phyloP scores from a whole-genome alignment of 257 asterid genomes.

The Cordia subcordata region DNA sequence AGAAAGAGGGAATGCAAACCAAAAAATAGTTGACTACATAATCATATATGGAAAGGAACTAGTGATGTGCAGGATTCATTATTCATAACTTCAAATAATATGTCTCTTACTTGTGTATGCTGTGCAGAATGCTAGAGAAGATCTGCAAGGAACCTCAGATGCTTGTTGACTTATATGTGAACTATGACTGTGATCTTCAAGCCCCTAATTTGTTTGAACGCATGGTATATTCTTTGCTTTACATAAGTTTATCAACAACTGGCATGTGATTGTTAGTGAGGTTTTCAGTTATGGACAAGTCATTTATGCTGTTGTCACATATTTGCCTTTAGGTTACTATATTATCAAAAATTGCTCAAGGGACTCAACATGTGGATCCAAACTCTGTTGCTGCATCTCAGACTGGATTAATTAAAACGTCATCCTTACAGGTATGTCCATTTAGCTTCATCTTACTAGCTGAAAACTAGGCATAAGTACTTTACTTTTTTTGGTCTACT shows the following conservation, averaged over 20 bases:
- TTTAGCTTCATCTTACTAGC: conserved; percentile 13
- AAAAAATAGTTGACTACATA: too few relatives aligned
- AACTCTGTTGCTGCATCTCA: conserved; percentile 77
- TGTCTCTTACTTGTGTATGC: conserved; percentile 3
- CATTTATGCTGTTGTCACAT: conserved; percentile 22
- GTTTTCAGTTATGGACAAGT: conserved; percentile 14
- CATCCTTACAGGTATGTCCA: conserved; percentile 79
- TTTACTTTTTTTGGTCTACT: too few relatives aligned
- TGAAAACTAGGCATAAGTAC: too few relatives aligned
- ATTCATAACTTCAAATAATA: neutral
- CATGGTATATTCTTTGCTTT: conserved; percentile 47
- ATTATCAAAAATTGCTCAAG: conserved; percentile 89
- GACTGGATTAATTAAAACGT: conserved; percentile 72
- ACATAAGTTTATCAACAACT: conserved; percentile 1
- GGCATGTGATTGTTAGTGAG: conserved; percentile 8
- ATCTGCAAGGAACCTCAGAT: conserved; percentile 91
- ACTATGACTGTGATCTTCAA: conserved; percentile 97
- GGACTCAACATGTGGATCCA: conserved; percentile 73
- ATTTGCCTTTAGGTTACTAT: conserved; percentile 55
- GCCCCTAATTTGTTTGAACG: conserved; percentile 94
- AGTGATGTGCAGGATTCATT: too few relatives aligned
- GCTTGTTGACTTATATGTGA: conserved; percentile 95
- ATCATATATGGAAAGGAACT: too few relatives aligned
- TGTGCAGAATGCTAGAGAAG: conserved; percentile 91
- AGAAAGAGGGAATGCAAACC: too few relatives aligned